Conservation (phyloP, 2,329 filamentous ascomycete species). For the Amesomyces nigricolor region DNA sequence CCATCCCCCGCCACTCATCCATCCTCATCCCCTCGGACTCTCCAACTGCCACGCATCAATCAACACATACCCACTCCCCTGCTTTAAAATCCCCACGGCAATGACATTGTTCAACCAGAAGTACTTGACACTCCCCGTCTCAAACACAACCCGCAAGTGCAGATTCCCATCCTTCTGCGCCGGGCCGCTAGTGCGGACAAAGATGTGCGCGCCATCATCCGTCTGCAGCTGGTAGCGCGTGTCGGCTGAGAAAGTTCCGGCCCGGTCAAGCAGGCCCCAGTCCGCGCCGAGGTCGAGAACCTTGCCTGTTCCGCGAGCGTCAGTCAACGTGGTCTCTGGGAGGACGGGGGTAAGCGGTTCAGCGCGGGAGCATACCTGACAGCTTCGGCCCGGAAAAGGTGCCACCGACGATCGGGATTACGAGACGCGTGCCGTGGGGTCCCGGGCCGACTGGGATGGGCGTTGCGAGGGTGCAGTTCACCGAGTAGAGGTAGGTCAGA, state of each 20-base stretch:
- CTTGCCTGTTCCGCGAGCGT: constrained; percentile 22
- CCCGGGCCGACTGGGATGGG: constrained; percentile 25
- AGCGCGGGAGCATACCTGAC: constrained; percentile 20
- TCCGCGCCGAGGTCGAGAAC: constrained; percentile 30
- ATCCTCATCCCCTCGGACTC: not conserved
- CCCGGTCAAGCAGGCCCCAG: constrained; percentile 27
- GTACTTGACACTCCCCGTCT: constrained; percentile 29
- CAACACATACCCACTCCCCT: constrained; percentile 18
- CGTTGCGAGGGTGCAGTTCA: constrained; percentile 27
- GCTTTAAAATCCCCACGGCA: constrained; percentile 27
- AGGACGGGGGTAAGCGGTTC: no score
- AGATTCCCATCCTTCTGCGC: constrained; percentile 24
- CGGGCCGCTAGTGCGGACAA: constrained; percentile 29
- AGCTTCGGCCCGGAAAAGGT: constrained; percentile 28
- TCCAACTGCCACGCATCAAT: constrained; percentile 31
- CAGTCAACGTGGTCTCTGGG: not conserved
- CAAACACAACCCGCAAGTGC: constrained; percentile 27
- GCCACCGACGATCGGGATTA: constrained; percentile 29
- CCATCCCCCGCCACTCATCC: no score
- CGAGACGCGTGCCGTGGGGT: constrained; percentile 24
- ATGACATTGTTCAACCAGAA: constrained; percentile 32
- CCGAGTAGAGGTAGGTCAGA: constrained; percentile 28
- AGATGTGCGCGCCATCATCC: constrained; percentile 30
- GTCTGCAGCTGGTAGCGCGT: constrained; percentile 31
- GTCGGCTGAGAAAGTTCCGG: constrained; percentile 29